Evolutionary conservation across 495 filamentous ascomycete species (phyloP).

Genomic region (Aspergillus sparsus): DNA sequence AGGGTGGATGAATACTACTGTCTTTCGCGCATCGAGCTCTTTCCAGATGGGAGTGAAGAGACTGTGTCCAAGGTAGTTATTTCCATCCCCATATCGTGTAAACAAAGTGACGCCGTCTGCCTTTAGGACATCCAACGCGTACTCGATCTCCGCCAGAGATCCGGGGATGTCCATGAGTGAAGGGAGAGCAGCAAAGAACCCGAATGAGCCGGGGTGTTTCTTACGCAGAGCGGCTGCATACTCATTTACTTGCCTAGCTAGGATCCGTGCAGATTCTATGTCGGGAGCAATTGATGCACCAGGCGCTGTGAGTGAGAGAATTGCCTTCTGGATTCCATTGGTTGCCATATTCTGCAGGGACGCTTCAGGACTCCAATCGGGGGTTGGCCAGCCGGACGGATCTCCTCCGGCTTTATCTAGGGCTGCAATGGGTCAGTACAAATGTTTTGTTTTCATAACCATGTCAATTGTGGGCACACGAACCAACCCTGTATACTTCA

Average conservation of each 20-base stretch:
- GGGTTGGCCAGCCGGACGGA: conserved; percentile 39
- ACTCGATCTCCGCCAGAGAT: conserved; percentile 45
- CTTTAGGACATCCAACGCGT: conserved; percentile 46
- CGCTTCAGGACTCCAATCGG: conserved; percentile 34
- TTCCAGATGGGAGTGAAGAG: conserved; percentile 49
- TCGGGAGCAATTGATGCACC: conserved; percentile 37
- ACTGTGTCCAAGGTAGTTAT: conserved; percentile 52
- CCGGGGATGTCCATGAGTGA: conserved; percentile 36
- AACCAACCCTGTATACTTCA: conserved; percentile 39
- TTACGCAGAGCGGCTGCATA: conserved; percentile 42
- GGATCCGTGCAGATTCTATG: conserved; percentile 21
- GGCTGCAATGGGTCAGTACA: conserved; percentile 19
- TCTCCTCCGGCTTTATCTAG: conserved; percentile 36
- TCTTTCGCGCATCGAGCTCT: conserved; percentile 41
- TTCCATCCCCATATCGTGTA: conserved; percentile 48
- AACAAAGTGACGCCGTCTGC: conserved; percentile 55
- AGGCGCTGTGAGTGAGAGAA: conserved; percentile 51
- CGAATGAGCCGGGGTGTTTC: conserved; percentile 38
- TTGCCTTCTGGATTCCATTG: conserved; percentile 38
- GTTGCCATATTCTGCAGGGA: conserved; percentile 37
- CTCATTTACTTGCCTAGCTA: conserved; percentile 48
- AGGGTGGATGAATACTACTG: conserved; percentile 56
- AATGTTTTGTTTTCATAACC: no score
- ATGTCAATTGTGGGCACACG: conserved; percentile 1
- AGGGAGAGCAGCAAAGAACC: conserved; percentile 52